These are phyloP conservation scores for Curvularia sp. DNA, from an alignment of 2,329 filamentous ascomycete species.

Conservation along the genomic window DNA sequence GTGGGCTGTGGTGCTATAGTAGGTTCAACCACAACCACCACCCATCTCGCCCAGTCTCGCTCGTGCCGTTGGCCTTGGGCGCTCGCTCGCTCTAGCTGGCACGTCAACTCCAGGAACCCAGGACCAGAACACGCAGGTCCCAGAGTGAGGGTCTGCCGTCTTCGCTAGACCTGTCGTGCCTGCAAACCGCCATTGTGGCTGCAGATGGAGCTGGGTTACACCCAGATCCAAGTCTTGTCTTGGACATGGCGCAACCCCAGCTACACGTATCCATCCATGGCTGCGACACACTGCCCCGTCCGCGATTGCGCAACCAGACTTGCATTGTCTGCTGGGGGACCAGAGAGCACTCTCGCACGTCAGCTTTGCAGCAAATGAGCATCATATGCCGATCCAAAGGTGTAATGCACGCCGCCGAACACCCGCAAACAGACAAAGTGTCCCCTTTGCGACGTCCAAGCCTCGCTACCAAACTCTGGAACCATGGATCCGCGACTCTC, in stretches of 20 bases:
- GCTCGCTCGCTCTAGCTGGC: slow-evolving; percentile 10
- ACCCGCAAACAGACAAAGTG: slow-evolving; percentile 11
- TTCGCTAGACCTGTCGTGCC: slow-evolving; percentile 28
- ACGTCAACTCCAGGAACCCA: slow-evolving; percentile 14
- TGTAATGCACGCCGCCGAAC: slow-evolving; percentile 12
- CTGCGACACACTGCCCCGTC: slow-evolving; percentile 21
- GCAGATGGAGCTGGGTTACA: slow-evolving; percentile 24
- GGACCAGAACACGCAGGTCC: slow-evolving; percentile 8
- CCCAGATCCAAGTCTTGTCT: slow-evolving; percentile 13
- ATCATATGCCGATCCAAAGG: slow-evolving; percentile 12
- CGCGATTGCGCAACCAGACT: slow-evolving; percentile 35
- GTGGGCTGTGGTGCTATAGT: neutral
- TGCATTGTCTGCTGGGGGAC: slow-evolving; percentile 14
- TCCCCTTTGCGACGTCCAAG: neutral
- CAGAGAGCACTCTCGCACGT: slow-evolving; percentile 12
- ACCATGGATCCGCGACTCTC: neutral
- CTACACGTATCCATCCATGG: slow-evolving; percentile 11
- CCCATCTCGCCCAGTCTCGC: neutral
- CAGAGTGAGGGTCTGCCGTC: slow-evolving; percentile 14
- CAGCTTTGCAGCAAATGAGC: slow-evolving; percentile 2
- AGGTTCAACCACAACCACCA: slow-evolving; percentile 3
- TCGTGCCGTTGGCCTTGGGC: neutral
- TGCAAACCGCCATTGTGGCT: slow-evolving; percentile 19
- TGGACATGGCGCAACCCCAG: neutral
- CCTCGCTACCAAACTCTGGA: slow-evolving; percentile 8